Evolutionary conservation across 805 yeast genomes (phyloP).

Genomic region (Candida oleophila): DNA sequence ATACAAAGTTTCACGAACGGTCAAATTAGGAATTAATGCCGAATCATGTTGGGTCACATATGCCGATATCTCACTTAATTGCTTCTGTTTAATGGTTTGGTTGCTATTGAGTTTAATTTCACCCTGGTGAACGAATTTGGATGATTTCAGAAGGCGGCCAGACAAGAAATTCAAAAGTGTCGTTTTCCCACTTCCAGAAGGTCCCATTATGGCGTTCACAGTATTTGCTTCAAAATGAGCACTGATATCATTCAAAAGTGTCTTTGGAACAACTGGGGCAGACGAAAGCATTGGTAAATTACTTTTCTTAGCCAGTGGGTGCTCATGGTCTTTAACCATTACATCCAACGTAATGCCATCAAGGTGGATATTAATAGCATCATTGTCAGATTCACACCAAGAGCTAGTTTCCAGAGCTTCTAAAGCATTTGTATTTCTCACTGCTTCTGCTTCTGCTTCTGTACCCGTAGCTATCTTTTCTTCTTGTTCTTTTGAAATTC

Average conservation of each 20-base stretch:
- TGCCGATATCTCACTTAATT: slow-evolving; percentile 47
- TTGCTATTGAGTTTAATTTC: slow-evolving; percentile 22
- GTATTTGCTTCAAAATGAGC: slow-evolving; percentile 31
- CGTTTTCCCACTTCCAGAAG: slow-evolving; percentile 46
- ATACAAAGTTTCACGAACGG: slow-evolving; percentile 73
- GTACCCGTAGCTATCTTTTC: slow-evolving; percentile 8
- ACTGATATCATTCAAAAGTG: slow-evolving; percentile 23
- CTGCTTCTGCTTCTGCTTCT: slow-evolving; percentile 11
- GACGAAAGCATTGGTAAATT: background rate
- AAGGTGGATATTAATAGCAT: slow-evolving; percentile 9
- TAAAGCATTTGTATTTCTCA: slow-evolving; percentile 2
- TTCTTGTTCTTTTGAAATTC: slow-evolving; percentile 27
- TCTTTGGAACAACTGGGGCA: slow-evolving; percentile 11
- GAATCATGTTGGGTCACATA: slow-evolving; percentile 84
- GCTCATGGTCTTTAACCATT: slow-evolving; percentile 2
- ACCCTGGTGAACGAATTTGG: slow-evolving; percentile 24
- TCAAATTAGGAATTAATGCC: slow-evolving; percentile 64
- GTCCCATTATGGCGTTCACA: slow-evolving; percentile 47
- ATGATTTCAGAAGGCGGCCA: slow-evolving; percentile 26
- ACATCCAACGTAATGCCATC: slow-evolving; percentile 9
- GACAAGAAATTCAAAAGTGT: slow-evolving; percentile 45
- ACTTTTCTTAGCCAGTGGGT: slow-evolving; percentile 8
- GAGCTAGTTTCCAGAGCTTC: slow-evolving; percentile 4
- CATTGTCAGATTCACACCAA: background rate
- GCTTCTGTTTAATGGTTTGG: slow-evolving; percentile 22